phyloP scores from a whole-genome alignment of 148 eudicot genomes.

The Mesembryanthemum crystallinum region DNA sequence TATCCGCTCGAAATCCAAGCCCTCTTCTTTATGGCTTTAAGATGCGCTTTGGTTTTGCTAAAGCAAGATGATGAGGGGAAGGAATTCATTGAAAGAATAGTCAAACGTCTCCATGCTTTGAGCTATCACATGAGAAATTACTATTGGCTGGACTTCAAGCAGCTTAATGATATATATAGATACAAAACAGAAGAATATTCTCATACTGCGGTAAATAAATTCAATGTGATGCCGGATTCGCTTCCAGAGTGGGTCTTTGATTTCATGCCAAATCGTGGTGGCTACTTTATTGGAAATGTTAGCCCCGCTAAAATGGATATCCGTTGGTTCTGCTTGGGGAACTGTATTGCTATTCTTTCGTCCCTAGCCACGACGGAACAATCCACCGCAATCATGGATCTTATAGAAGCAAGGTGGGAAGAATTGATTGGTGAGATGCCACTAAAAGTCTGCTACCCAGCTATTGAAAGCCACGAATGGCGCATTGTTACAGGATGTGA shows the following conservation, averaged over 20 bases:
- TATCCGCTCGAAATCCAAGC: conserved; percentile 97
- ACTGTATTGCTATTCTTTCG: conserved; percentile 82
- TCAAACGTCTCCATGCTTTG: conserved; percentile 79
- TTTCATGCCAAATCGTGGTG: conserved; percentile 81
- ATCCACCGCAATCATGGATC: conserved; percentile 86
- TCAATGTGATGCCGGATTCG: conserved; percentile 91
- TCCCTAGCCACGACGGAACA: conserved; percentile 83
- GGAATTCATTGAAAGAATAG: conserved; percentile 62
- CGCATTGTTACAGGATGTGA: conserved; percentile 89
- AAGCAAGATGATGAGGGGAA: conserved; percentile 83
- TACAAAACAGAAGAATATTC: conserved; percentile 91
- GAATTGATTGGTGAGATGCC: conserved; percentile 97
- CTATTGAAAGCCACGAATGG: conserved; percentile 90
- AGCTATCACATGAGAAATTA: conserved; percentile 86
- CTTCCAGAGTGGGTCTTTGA: conserved; percentile 96
- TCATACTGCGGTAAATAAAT: conserved; percentile 84
- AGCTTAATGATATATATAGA: conserved; percentile 75
- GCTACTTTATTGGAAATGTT: conserved; percentile 82
- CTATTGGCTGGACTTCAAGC: conserved; percentile 84
- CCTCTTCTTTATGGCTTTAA: conserved; percentile 90
- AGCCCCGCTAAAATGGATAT: conserved; percentile 88
- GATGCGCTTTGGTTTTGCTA: conserved; percentile 67
- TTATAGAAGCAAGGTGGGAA: conserved; percentile 85
- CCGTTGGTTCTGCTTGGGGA: conserved; percentile 94
- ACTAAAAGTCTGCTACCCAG: conserved; percentile 87